Evolutionary conservation across 108 stramenopile genomes (phyloP).

Genomic region (Stephanodiscus minutulus): DNA sequence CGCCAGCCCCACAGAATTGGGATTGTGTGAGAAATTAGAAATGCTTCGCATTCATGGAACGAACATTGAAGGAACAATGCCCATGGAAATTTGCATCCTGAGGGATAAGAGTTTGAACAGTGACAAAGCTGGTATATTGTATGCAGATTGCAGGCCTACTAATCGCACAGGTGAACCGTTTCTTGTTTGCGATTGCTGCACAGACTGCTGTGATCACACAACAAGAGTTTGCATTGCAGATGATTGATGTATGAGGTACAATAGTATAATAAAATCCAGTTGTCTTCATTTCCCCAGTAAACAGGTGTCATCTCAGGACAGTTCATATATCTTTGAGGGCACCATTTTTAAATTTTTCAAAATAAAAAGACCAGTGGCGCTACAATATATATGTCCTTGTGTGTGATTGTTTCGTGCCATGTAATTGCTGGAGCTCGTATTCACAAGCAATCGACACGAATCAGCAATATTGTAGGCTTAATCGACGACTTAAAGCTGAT

Average conservation of each 20-base stretch:
- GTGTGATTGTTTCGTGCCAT: too few relatives aligned
- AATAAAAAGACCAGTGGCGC: too few relatives aligned
- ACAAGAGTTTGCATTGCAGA: slow-evolving; percentile 21
- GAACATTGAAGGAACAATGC: slow-evolving; percentile 13
- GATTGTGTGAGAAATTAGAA: slow-evolving; percentile 10
- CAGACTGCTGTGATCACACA: slow-evolving; percentile 21
- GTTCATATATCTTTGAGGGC: too few relatives aligned
- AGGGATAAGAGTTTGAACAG: slow-evolving; percentile 11
- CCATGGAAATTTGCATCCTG: slow-evolving; percentile 4
- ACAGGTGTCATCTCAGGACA: too few relatives aligned
- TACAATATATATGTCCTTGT: too few relatives aligned
- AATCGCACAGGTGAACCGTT: slow-evolving; percentile 16
- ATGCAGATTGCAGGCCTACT: slow-evolving; percentile 14
- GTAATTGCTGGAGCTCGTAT: too few relatives aligned
- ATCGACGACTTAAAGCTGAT: too few relatives aligned
- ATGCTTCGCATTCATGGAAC: slow-evolving; percentile 12
- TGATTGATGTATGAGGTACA: slow-evolving; percentile 13
- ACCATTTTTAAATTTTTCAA: too few relatives aligned
- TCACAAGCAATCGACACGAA: too few relatives aligned
- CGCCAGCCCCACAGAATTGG: slow-evolving; percentile 1
- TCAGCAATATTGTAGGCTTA: too few relatives aligned
- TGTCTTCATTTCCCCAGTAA: too few relatives aligned
- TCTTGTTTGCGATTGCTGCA: slow-evolving; percentile 6
- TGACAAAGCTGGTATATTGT: not conserved
- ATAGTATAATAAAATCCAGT: too few relatives aligned